Evolutionary conservation across 805 yeast genomes (phyloP).

Genomic region (Brettanomyces naardenensis): DNA sequence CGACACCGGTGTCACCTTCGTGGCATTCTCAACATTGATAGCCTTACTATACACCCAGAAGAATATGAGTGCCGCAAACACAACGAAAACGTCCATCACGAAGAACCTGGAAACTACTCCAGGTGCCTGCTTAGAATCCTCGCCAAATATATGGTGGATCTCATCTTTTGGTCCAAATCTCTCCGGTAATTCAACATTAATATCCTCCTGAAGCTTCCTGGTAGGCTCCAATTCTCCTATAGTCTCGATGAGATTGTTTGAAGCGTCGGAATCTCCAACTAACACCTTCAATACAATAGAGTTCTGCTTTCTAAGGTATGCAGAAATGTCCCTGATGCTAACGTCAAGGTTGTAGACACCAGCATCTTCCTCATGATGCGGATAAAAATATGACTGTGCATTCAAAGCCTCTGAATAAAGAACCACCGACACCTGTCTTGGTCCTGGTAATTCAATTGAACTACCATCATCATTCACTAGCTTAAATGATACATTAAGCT

Average conservation of each 20-base stretch:
- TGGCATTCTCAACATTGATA: constrained; percentile 28
- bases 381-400: constrained; percentile 17
- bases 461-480: constrained; percentile 7
- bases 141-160: constrained; percentile 54
- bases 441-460: constrained; percentile 9
- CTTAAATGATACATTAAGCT: constrained; percentile 13
- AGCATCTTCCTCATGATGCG: constrained; percentile 7
- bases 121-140: constrained; percentile 44
- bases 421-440: constrained; percentile 19
- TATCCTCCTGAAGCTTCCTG: constrained; percentile 7
- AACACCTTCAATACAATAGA: constrained; percentile 17
- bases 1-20: constrained; percentile 25
- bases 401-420: constrained; percentile 9
- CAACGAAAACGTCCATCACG: constrained; percentile 33
- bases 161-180: constrained; percentile 48
- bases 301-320: constrained; percentile 13
- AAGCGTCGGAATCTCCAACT: constrained; percentile 18
- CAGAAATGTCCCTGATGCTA: constrained; percentile 17
- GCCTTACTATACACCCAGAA: constrained; percentile 34
- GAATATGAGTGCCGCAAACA: constrained; percentile 34
- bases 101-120: constrained; percentile 45
- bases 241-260: constrained; percentile 3
- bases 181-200: constrained; percentile 14
- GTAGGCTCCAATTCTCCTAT: constrained; percentile 15
- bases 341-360: constrained; percentile 6